Percentiles rank a stretch among this genome's conserved stretches.
These are phyloP conservation scores for Lolium multiflorum DNA, from an alignment of 176 grass and related monocot genomes.

Conservation along the genomic window DNA sequence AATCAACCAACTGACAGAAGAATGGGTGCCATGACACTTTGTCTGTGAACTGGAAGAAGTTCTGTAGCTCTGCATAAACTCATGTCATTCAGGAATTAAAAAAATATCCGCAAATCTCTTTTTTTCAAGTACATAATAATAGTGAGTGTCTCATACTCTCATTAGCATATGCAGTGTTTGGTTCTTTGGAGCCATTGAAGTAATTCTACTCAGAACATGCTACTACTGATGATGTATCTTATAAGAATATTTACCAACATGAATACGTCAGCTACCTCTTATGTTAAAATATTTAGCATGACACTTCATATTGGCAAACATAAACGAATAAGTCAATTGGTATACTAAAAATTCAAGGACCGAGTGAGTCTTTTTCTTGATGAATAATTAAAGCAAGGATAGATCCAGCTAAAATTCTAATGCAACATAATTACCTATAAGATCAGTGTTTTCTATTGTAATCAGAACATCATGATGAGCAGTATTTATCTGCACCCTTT, in stretches of 20 bases:
- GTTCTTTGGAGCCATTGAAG: conserved; percentile 15
- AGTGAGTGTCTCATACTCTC: background rate
- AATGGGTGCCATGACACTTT: no score
- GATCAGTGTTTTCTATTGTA: conserved; percentile 8
- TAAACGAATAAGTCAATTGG: background rate
- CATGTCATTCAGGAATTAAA: background rate
- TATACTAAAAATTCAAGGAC: conserved; percentile 29
- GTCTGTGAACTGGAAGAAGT: background rate
- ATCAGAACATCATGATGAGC: background rate
- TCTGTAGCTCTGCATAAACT: background rate
- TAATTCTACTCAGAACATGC: background rate
- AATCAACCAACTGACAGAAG: no score
- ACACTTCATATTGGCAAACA: background rate
- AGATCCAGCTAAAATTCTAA: conserved; percentile 20
- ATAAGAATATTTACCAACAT: background rate
- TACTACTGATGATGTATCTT: background rate
- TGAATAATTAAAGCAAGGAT: background rate
- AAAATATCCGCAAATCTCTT: no score
- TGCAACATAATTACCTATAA: background rate
- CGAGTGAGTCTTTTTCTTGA: background rate
- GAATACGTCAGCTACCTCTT: conserved; percentile 1
- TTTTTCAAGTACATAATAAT: no score
- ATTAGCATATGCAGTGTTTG: conserved; percentile 6
- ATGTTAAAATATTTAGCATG: conserved; percentile 4
- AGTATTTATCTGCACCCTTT: background rate